A percentile compares a stretch with the other conserved stretches of the same genome.
Conservation (phyloP, 2,329 filamentous ascomycete genomes). For the Penicillium sp. region DNA sequence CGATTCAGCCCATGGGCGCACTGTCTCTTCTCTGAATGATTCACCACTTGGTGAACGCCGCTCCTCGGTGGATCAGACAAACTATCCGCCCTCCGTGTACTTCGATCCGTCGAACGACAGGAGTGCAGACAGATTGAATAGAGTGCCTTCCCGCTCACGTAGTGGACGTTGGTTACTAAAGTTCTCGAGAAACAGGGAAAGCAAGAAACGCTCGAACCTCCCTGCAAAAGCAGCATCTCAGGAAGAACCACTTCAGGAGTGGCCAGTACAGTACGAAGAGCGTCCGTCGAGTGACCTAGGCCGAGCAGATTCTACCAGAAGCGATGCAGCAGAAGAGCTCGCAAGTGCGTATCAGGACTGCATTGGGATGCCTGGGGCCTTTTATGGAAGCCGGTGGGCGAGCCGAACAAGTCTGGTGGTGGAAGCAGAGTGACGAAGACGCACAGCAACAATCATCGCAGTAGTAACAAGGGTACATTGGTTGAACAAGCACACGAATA, state of each 20-base stretch:
- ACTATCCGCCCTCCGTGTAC: background rate
- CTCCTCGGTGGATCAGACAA: background rate
- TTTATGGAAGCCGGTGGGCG: slow-evolving; percentile 21
- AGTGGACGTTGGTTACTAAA: slow-evolving; percentile 9
- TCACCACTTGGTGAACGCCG: background rate
- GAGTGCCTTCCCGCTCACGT: slow-evolving; percentile 6
- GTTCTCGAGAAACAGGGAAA: slow-evolving; percentile 13
- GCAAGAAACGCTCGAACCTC: slow-evolving; percentile 3
- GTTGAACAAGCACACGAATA: background rate
- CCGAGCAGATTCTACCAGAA: slow-evolving; percentile 14
- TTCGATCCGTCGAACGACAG: background rate
- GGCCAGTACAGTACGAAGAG: slow-evolving; percentile 9
- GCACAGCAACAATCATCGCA: background rate
- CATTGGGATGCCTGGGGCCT: slow-evolving; percentile 21
- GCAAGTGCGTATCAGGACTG: slow-evolving; percentile 22
- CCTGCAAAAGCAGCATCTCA: slow-evolving; percentile 10
- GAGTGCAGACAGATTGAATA: background rate
- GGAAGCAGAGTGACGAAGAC: slow-evolving; percentile 5
- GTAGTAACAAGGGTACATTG: background rate
- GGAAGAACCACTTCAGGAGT: slow-evolving; percentile 7
- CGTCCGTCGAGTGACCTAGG: slow-evolving; percentile 6
- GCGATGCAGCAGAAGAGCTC: slow-evolving; percentile 14
- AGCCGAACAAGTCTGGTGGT: slow-evolving; percentile 17
- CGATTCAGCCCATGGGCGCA: no score
- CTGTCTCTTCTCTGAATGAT: background rate